Conservation (phyloP, 2,329 filamentous ascomycete species). For the Hortaea werneckii region DNA sequence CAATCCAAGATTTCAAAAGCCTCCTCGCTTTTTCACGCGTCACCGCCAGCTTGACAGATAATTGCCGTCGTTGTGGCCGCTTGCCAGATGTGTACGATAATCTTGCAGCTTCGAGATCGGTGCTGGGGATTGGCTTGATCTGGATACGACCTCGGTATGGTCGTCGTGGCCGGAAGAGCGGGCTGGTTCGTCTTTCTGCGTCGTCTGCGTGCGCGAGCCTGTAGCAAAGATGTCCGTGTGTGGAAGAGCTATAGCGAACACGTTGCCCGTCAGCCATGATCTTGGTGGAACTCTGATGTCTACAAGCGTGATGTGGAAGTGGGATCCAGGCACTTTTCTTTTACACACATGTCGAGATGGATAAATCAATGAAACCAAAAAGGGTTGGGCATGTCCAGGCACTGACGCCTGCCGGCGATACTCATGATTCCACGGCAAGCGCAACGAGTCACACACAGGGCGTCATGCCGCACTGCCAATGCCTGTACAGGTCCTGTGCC, state of each 20-base stretch:
- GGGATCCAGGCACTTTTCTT: neutral
- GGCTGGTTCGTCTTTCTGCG: neutral
- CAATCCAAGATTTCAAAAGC: slow-evolving; percentile 38
- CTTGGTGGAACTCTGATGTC: neutral
- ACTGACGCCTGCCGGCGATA: no score
- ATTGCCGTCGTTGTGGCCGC: slow-evolving; percentile 1
- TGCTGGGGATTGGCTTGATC: slow-evolving; percentile 39
- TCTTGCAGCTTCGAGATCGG: slow-evolving; percentile 27
- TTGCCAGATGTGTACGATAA: neutral
- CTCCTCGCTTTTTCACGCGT: slow-evolving; percentile 40
- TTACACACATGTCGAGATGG: no score
- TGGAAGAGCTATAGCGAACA: slow-evolving; percentile 3
- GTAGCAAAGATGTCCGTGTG: slow-evolving; percentile 9
- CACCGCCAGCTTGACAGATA: slow-evolving; percentile 39
- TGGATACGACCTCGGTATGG: slow-evolving; percentile 48
- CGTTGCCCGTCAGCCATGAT: slow-evolving; percentile 3
- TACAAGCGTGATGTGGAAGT: neutral
- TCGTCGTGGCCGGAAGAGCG: slow-evolving; percentile 40
- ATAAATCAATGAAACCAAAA: no score
- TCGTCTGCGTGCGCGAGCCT: slow-evolving; percentile 1
- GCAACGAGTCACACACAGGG: slow-evolving; percentile 3
- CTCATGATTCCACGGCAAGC: neutral
- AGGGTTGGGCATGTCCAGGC: no score
- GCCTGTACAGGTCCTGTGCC: neutral
- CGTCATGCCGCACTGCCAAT: slow-evolving; percentile 1